Base-by-base conservation (phyloP, 2,329 filamentous ascomycete genomes). In the Blumeria hordei region DNA sequence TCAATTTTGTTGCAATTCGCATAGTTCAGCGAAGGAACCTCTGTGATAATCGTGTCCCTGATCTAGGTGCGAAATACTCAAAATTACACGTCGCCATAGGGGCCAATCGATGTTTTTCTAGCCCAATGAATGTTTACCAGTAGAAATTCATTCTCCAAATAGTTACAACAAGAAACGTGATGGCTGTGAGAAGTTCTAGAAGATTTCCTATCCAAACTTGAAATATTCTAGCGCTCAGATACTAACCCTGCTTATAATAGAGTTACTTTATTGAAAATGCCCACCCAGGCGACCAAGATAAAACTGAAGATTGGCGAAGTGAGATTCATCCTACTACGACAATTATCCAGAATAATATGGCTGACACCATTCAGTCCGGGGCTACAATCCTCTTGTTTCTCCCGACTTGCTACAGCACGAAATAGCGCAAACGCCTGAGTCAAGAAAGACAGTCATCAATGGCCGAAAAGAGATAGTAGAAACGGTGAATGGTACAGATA, bases 391-490 rank as follows among this genome's bases (percentile, higher is more conserved):
- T 63, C 74, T 98, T 61, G 95, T 87, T 12, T 81, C 92, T 6
- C 92, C 92, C 58, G 86, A 94, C 65, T 80, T 98, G 59, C 86
- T 98, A 58, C 90, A 96, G 69, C 84, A 90, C 74, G 88, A 96
- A 69, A 90, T 98, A 64, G 72, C 76, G 36, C 75, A 78, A 60
- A 68, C 67, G 0, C 37, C 59, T 2, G 61, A 64, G 56, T 69
- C 68, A 28, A 68, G 66, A 63, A 57, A 62, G 28, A 83, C 80
- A 3, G 80, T 83, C 36, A 64, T 81, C 54, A 64, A 72, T 58
- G 74, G 77, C 58, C 77, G 80, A 44, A 74, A 79, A 54, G 78
- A 87, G 66, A 74, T 76, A 34, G 76, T 77, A 54, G 76, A 78
- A n/a, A 70, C 87, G 28, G 80, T 88, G 64, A 81, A 81, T 58